These are phyloP conservation scores for Mrakia blollopis DNA, from an alignment of 768 basidiomycete species.

Conservation along the genomic window DNA sequence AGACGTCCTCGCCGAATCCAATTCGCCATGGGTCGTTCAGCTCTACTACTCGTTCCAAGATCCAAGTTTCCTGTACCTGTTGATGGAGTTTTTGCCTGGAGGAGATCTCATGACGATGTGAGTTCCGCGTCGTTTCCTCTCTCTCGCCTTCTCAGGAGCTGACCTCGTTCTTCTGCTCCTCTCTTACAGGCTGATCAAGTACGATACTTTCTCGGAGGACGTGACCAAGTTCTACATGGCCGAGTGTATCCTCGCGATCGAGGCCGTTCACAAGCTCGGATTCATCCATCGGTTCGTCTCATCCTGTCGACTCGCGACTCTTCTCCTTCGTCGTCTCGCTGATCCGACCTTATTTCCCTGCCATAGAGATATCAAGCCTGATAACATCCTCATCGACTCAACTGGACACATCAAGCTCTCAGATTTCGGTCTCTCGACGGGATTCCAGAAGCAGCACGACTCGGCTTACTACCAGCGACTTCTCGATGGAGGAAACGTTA, in stretches of 20 bases:
- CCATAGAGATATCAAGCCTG: constrained; percentile 92
- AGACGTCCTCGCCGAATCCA: constrained; percentile 91
- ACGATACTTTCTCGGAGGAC: constrained; percentile 97
- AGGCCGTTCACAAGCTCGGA: constrained; percentile 92
- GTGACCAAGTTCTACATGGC: constrained; percentile 98
- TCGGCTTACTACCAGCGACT: constrained; percentile 89
- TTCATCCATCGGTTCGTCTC: constrained; percentile 85
- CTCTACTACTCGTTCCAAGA: constrained; percentile 99
- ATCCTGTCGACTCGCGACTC: constrained; percentile 47
- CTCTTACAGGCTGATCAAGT: constrained; percentile 69
- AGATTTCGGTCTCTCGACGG: constrained; percentile 98
- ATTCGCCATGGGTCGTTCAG: constrained; percentile 94
- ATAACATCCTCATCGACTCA: constrained; percentile 97
- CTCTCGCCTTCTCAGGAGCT: not conserved
- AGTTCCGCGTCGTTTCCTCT: constrained; percentile 29
- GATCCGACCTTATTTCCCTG: constrained; percentile 10
- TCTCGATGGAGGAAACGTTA: constrained; percentile 55
- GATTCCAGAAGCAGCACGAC: constrained; percentile 97
- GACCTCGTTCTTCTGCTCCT: not conserved
- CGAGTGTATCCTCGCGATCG: constrained; percentile 95
- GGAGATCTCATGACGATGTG: constrained; percentile 98
- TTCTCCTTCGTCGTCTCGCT: constrained; percentile 51
- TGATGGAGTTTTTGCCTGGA: constrained; percentile 99
- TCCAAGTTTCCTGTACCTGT: constrained; percentile 79
- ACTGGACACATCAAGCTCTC: constrained; percentile 96